Evolutionary conservation across 495 filamentous ascomycete species (phyloP), one percentile per base, ranked within the genome.

Genomic region (Aspergillus conjunctus): DNA sequence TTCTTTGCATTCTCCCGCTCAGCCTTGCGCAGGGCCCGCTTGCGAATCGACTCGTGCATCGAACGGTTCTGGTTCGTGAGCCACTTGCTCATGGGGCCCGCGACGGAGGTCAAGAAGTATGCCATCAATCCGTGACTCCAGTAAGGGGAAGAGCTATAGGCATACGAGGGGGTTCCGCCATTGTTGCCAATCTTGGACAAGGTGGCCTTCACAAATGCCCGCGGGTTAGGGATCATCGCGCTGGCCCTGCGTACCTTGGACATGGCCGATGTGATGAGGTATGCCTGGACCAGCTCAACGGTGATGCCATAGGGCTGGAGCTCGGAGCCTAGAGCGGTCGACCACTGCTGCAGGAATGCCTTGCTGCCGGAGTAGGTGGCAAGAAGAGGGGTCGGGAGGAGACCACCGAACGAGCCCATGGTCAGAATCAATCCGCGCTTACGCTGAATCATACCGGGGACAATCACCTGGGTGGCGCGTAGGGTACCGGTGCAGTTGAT

Each of bases 331-430:
- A 99, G 84, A 41, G 95, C 85, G 4, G 85, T 87, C 48, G 91
- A 96, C 95, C 95, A 99, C 71, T 95, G 87, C 74, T 97, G 93
- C 58, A 99, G 83, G 83, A 99, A 99, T 22, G 95, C 93, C 79
- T 99, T 99, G 84, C 86, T 91, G 57, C 95, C 95, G 59, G 91
- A 95, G 83, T 99, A 99, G 7, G 93, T 97, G 20, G 95, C 94
- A 15, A 99, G 85, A 30, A 96, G 85, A 2, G 94, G 95, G 2
- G 92, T 96, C 17, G 95, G 95, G 59, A 94, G 79, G 60, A 92
- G 83, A 57, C 93, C 95, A 58, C 89, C 94, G 68, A 97, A 94
- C 43, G 91, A 96, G 44, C 93, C 95, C 92, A 99, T 97, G 50
- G 93, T 99, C 26, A 99, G 78, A 68, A 99, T 92, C 22, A 99